phyloP scores from a whole-genome alignment of 495 filamentous ascomycete genomes.

The Xylaria grammica region DNA sequence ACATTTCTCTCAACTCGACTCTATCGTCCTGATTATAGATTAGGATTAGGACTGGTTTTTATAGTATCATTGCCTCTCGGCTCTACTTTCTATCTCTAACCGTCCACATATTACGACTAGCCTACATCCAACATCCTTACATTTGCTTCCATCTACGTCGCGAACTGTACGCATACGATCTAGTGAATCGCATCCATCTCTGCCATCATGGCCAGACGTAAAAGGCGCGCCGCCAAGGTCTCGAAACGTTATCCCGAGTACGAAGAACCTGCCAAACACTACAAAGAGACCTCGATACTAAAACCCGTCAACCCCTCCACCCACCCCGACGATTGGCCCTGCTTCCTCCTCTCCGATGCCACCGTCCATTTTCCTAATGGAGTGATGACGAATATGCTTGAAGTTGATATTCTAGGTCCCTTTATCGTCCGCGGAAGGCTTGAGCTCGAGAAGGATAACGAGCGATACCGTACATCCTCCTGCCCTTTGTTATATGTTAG shows the following conservation, averaged over 20 bases:
- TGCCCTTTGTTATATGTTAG: background rate
- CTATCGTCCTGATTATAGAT: no score
- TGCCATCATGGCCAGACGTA: slow-evolving; percentile 42
- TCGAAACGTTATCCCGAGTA: slow-evolving; percentile 40
- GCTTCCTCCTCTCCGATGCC: slow-evolving; percentile 52
- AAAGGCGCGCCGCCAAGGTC: slow-evolving; percentile 33
- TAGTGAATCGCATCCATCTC: background rate
- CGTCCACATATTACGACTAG: no score
- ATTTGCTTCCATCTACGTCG: background rate
- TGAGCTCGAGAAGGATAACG: slow-evolving; percentile 44
- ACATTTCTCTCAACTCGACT: no score
- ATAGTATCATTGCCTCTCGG: no score
- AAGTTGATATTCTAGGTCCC: slow-evolving; percentile 47
- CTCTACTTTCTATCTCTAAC: background rate
- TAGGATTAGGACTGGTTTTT: no score
- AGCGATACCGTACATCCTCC: slow-evolving; percentile 27
- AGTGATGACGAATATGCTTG: slow-evolving; percentile 48
- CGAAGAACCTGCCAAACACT: slow-evolving; percentile 33
- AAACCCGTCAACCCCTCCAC: slow-evolving; percentile 30
- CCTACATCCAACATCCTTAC: no score
- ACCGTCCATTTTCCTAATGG: slow-evolving; percentile 49
- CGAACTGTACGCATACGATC: background rate
- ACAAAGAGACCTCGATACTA: slow-evolving; percentile 42
- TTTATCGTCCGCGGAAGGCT: slow-evolving; percentile 50
- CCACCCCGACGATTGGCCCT: slow-evolving; percentile 44